Evolutionary conservation across 2,329 filamentous ascomycete species (phyloP), one percentile per base, ranked within the genome.

Genomic region (Sporothrix protearum): DNA sequence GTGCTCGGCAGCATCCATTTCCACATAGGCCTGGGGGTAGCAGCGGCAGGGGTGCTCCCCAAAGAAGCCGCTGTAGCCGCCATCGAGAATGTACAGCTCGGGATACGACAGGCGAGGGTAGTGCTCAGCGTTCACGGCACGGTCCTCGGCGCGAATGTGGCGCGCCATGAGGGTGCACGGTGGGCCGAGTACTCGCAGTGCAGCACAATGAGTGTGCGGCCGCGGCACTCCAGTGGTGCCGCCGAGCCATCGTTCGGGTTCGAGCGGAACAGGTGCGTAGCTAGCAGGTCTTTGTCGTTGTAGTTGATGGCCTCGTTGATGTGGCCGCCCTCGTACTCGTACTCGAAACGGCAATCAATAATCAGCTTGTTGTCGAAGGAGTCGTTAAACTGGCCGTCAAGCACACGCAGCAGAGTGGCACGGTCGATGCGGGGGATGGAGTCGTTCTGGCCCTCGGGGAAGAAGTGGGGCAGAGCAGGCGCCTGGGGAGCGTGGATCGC

Each of bases 131-230:
- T 99, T 99, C 78, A 89, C 85, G 49, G 89, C 89, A 73, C 96
- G 93, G 81, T 99, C 96, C 79, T 93, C 90, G 73, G 93, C 91
- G 75, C 96, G 94, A 73, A 99, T 89, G 80, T 94, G 93, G 77
- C 96, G 94, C 67, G 96, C 96, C 92, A 98, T 98, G 74, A 97
- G 90, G 96, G 96, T 61, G 96, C 96, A 74, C 96, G 92, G 80
- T 98, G 95, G 51, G 93, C 95, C 45, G 96, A 98, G 82, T 98
- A 99, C 82, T 99, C 96, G 87, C 96, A 99, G 83, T 99, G 96
- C 77, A 99, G 93, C 76, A 99, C 90, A 74, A 99, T 82, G 12
- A 97, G 85, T 0, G 94, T 96, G 75, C 89, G 91, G 67, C 90
- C 87, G 36, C 59, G 36, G 36, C 36, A 39, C 63, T 87, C 83